Base-by-base conservation (phyloP, 768 basidiomycete species). In the Leccinellum albellum region DNA sequence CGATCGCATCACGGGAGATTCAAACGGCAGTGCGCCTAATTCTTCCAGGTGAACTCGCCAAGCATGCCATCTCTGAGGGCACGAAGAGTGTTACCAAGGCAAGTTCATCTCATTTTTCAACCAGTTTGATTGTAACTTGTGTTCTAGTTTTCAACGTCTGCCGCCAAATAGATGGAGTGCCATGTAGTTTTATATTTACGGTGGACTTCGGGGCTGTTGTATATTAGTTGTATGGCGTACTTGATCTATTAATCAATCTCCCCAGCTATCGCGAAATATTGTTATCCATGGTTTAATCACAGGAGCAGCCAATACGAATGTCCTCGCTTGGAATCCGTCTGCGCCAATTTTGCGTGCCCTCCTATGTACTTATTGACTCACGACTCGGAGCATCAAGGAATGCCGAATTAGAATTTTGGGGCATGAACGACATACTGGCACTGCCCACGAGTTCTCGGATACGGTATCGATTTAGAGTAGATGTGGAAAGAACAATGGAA, bases 31-130 rank as follows among this genome's bases (percentile, higher is more conserved):
- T 97, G 51, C 89, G 95, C 56, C 82, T 96, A 46, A 97, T 98
- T 69, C 87, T 98, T 26, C 94, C 95, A 59, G 96, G 94, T 76
- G 95, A 98, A 77, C 85, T 98, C 45, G 91, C 94, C 70, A 98
- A 98, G 81, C 96, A 98, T 72, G 96, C 96, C 54, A 97, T 98
- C 74, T 96, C 94, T 26, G 96, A 98, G 75, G 96, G 96, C 56
- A 87, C 84, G 51, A 87, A 87, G 77, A 82, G 80, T 32, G 85
- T 87, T 57, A 87, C 86, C 63, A 87, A 86, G 77, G 75, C 74
- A 48, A 29, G 64, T 54, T 17, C 1, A 15, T 35, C 23, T 23
- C 10, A 2, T 28, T 65, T 58, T 33, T 28, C 21, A 17, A 23
- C 3, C 2, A 3, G 10, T 26, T 33, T 32, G 6, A 52, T 63